phyloP scores from a whole-genome alignment of 257 asterid species.

The Rehmannia glutinosa region DNA sequence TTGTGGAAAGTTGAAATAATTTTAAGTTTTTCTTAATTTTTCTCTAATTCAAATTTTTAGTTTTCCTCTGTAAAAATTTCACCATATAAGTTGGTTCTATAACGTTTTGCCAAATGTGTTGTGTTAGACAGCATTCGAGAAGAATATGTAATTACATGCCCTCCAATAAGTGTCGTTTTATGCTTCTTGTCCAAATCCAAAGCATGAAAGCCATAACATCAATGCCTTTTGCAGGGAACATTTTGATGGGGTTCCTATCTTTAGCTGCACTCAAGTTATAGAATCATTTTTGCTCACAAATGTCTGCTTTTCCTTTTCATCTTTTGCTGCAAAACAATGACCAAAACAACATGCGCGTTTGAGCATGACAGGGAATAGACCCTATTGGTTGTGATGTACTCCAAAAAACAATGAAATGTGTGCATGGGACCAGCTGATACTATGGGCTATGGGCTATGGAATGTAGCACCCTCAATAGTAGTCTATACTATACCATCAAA shows the following conservation, averaged over 20 bases:
- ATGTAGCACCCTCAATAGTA: too few relatives aligned
- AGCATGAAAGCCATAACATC: neutral
- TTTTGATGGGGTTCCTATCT: slow-evolving; percentile 25
- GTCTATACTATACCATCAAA: too few relatives aligned
- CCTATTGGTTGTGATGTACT: too few relatives aligned
- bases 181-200: neutral
- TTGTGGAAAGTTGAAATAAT: too few relatives aligned
- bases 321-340: slow-evolving; percentile 21
- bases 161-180: neutral
- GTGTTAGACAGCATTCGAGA: neutral
- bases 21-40: too few relatives aligned
- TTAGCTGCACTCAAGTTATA: slow-evolving; percentile 27
- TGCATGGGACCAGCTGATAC: neutral
- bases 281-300: neutral
- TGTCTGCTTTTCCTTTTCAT: slow-evolving; percentile 15
- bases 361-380: neutral
- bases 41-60: too few relatives aligned
- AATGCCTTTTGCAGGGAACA: slow-evolving; percentile 14
- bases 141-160: neutral
- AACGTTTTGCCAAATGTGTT: neutral
- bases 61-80: too few relatives aligned
- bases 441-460: too few relatives aligned
- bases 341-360: slow-evolving; percentile 27
- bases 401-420: neutral
- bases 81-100: too few relatives aligned